Evolutionary conservation across 306 rosid genomes (phyloP).

Genomic region (Castanea mollissima): DNA sequence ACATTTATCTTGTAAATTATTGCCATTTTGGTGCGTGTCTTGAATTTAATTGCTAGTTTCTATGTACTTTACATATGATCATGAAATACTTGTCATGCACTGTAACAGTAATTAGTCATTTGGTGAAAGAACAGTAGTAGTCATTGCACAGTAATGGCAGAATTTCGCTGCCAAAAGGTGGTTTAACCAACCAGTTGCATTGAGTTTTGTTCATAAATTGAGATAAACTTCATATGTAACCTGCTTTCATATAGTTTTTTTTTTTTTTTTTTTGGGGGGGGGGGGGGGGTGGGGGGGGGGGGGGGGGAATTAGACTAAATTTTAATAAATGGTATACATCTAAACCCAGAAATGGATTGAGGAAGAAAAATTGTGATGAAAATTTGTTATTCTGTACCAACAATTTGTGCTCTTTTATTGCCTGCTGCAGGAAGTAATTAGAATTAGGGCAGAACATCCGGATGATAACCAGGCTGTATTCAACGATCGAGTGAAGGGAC

Average conservation of each 20-base stretch:
- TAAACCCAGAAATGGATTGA: neutral
- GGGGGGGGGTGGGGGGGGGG: no score
- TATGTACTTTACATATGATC: neutral
- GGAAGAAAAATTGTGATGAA: neutral
- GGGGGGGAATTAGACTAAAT: neutral
- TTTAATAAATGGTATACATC: neutral
- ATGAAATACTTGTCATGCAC: neutral
- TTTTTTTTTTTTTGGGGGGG: neutral
- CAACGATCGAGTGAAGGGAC: conserved; percentile 67
- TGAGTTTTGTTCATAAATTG: conserved; percentile 1
- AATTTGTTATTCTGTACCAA: neutral
- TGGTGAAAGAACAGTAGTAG: neutral
- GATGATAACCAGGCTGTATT: conserved; percentile 55
- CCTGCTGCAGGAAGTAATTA: conserved; percentile 49
- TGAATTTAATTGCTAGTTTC: neutral
- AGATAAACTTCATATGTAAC: neutral
- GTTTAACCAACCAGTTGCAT: neutral
- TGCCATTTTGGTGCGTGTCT: neutral
- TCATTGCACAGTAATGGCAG: neutral
- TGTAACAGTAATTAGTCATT: neutral
- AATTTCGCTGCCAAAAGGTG: neutral
- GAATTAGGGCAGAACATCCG: conserved; percentile 58
- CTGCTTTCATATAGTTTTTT: neutral
- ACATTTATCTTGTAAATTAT: neutral
- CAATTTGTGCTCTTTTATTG: conserved; percentile 19